Conservation (phyloP, 768 basidiomycete genomes). For the Rhizopogon vesiculosus region DNA sequence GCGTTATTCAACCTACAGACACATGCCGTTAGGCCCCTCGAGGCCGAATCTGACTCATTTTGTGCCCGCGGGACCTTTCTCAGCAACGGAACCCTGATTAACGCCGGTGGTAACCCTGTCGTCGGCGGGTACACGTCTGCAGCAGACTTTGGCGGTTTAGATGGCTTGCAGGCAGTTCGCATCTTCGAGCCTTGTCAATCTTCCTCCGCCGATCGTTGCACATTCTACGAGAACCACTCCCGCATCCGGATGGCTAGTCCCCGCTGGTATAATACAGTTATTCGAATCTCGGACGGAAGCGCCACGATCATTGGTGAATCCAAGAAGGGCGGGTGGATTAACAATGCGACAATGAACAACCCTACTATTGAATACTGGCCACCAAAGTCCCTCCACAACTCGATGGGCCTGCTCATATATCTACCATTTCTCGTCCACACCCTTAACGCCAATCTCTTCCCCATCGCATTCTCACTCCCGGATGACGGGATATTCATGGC, state of each 20-base stretch:
- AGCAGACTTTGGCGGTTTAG: slow-evolving; percentile 70
- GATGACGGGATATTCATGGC: slow-evolving; percentile 70
- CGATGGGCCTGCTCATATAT: slow-evolving; percentile 62
- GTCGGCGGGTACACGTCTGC: slow-evolving; percentile 58
- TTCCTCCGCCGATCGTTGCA: slow-evolving; percentile 43
- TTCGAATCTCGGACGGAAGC: slow-evolving; percentile 72
- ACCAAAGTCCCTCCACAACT: slow-evolving; percentile 66
- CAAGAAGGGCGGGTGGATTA: slow-evolving; percentile 81
- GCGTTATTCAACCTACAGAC: slow-evolving; percentile 68
- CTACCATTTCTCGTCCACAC: slow-evolving; percentile 64
- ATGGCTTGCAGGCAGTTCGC: slow-evolving; percentile 72
- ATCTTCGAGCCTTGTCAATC: slow-evolving; percentile 64
- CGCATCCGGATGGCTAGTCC: slow-evolving; percentile 69
- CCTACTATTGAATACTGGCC: slow-evolving; percentile 82
- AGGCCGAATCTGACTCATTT: slow-evolving; percentile 77
- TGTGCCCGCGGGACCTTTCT: slow-evolving; percentile 81
- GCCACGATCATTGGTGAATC: slow-evolving; percentile 82
- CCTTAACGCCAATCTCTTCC: slow-evolving; percentile 79
- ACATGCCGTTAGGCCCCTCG: slow-evolving; percentile 55
- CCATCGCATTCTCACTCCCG: slow-evolving; percentile 68
- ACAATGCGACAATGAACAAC: slow-evolving; percentile 76
- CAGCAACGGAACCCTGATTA: slow-evolving; percentile 71
- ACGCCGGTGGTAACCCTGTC: slow-evolving; percentile 80
- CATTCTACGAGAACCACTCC: slow-evolving; percentile 60
- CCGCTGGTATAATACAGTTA: slow-evolving; percentile 76